Conservation (phyloP, 2,329 filamentous ascomycete genomes). For the Talaromyces atroroseus region DNA sequence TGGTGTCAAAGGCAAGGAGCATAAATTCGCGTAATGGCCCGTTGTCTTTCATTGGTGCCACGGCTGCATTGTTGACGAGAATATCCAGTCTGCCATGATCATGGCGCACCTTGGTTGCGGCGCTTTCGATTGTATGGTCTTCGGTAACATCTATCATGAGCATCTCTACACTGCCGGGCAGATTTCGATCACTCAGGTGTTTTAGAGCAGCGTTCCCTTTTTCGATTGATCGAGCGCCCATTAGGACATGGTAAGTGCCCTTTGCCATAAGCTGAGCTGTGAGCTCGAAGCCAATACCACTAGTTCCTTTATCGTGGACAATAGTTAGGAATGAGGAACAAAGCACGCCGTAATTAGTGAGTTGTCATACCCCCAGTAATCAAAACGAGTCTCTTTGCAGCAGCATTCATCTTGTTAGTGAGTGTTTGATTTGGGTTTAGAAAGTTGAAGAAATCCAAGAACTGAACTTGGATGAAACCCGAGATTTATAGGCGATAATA, state of each 20-base stretch:
- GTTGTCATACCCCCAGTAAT: constrained; percentile 3
- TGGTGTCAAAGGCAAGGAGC: constrained; percentile 27
- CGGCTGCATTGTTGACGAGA: constrained; percentile 26
- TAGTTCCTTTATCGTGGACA: not conserved
- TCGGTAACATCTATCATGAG: constrained; percentile 29
- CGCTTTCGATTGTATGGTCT: constrained; percentile 26
- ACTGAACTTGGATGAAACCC: not conserved
- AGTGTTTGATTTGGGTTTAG: not conserved
- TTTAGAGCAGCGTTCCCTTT: constrained; percentile 30
- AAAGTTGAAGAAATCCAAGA: not conserved
- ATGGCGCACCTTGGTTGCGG: constrained; percentile 12
- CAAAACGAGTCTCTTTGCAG: constrained; percentile 2
- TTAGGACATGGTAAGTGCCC: constrained; percentile 32
- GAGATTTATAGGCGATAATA: not conserved
- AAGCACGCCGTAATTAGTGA: too few species aligned
- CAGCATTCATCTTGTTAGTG: not conserved
- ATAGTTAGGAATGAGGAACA: not conserved
- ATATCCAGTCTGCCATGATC: constrained; percentile 18
- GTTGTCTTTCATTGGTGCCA: constrained; percentile 7
- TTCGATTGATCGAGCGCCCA: constrained; percentile 26
- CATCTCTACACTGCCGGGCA: constrained; percentile 18
- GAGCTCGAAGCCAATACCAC: constrained; percentile 29
- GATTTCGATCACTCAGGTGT: constrained; percentile 22
- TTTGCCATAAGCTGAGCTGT: constrained; percentile 22
- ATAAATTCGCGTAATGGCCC: constrained; percentile 8